These are phyloP conservation scores for Puccinia horiana DNA, from an alignment of 1,284 basidiomycete genomes.

Conservation along the genomic window DNA sequence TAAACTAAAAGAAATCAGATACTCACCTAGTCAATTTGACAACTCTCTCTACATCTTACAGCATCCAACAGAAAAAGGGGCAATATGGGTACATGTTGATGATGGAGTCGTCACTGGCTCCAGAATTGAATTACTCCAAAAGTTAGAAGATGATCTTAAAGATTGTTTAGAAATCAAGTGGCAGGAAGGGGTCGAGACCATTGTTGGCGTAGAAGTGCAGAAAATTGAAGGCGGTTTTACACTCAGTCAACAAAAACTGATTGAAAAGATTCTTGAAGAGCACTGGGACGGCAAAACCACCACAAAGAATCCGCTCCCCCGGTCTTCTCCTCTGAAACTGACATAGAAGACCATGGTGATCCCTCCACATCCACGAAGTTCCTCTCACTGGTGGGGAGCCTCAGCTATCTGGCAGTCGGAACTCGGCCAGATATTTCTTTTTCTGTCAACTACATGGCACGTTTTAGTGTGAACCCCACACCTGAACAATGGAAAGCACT, in stretches of 20 bases:
- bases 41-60: background rate
- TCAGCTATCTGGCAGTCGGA: background rate
- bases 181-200: no score
- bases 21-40: constrained; percentile 21
- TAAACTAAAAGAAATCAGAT: constrained; percentile 3
- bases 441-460: background rate
- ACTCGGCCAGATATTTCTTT: background rate
- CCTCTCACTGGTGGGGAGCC: background rate
- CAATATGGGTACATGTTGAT: constrained; percentile 9
- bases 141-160: background rate
- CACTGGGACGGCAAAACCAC: background rate
- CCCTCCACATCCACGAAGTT: background rate
- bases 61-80: background rate
- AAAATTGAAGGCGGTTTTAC: background rate
- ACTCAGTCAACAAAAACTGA: background rate
- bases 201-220: background rate
- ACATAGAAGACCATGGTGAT: background rate
- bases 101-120: background rate
- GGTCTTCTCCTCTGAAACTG: background rate
- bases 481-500: background rate
- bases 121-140: background rate
- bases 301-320: background rate
- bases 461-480: background rate
- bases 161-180: background rate
- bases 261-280: background rate